These are phyloP conservation scores for Phylloporus sp. DNA, from an alignment of 768 basidiomycete species.

Conservation along the genomic window DNA sequence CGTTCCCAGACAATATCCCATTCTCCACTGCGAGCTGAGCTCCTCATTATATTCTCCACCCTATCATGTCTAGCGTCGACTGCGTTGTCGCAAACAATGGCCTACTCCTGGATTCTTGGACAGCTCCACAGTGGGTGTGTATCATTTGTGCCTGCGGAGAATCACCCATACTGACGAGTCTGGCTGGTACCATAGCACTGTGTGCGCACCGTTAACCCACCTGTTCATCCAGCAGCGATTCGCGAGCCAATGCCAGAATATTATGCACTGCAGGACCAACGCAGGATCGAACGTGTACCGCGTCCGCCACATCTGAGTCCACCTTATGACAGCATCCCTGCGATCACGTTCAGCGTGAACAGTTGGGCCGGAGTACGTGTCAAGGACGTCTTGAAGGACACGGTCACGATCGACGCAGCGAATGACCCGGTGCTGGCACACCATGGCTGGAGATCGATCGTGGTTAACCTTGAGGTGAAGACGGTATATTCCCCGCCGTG, in stretches of 20 bases:
- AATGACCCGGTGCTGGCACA: conserved; percentile 16
- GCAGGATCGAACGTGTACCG: conserved; percentile 18
- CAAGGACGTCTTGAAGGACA: conserved; percentile 12
- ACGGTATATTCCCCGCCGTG: neutral
- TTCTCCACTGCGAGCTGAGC: neutral
- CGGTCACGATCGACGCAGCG: conserved; percentile 11
- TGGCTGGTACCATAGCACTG: conserved; percentile 13
- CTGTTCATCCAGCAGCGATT: conserved; percentile 16
- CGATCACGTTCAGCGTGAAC: conserved; percentile 15
- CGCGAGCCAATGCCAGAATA: conserved; percentile 17
- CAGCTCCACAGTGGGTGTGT: conserved; percentile 7
- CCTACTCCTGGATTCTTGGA: neutral
- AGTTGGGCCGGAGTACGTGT: conserved; percentile 20
- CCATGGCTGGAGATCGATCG: conserved; percentile 19
- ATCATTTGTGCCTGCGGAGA: neutral
- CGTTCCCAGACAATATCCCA: neutral
- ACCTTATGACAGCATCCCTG: conserved; percentile 9
- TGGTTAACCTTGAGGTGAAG: conserved; percentile 19
- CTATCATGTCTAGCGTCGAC: neutral
- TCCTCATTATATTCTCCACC: conserved; percentile 2
- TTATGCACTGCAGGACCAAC: conserved; percentile 14
- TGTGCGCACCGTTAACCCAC: conserved; percentile 6
- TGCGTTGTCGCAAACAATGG: neutral
- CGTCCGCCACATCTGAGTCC: conserved; percentile 13
- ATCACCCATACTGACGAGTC: neutral